Evolutionary conservation across 805 yeast species (phyloP).

Genomic region (Nakazawaea holstii): DNA sequence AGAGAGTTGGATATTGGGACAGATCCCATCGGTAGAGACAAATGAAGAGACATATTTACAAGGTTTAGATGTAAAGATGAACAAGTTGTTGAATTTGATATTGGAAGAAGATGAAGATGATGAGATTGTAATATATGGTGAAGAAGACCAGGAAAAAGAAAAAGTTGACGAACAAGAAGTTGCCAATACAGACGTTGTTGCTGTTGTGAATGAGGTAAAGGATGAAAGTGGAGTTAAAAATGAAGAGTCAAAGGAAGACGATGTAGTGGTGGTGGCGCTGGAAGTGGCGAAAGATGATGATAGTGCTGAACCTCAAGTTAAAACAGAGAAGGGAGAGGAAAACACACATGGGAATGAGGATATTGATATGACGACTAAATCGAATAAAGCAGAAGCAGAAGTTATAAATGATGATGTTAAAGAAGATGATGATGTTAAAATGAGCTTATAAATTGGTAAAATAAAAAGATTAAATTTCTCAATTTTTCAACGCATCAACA

Average conservation of each 20-base stretch:
- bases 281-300: not conserved
- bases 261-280: too few species aligned
- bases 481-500: not conserved
- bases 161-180: not conserved
- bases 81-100: constrained; percentile 23
- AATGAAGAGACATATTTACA: constrained; percentile 16
- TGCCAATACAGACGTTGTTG: not conserved
- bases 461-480: not conserved
- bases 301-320: not conserved
- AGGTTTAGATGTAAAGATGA: constrained; percentile 30
- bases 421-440: not conserved
- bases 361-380: not conserved
- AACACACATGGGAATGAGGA: not conserved
- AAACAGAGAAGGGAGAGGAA: not conserved
- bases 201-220: not conserved
- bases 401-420: not conserved
- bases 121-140: not conserved
- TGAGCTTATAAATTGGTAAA: not conserved
- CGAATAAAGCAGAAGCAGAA: not conserved
- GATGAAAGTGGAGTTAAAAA: not conserved
- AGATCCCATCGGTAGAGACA: constrained; percentile 30
- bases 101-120: not conserved
- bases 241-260: not conserved
- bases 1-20: constrained; percentile 56
- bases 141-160: not conserved